phyloP scores from a whole-genome alignment of 2,329 filamentous ascomycete species.

The Aspergillus ustus region DNA sequence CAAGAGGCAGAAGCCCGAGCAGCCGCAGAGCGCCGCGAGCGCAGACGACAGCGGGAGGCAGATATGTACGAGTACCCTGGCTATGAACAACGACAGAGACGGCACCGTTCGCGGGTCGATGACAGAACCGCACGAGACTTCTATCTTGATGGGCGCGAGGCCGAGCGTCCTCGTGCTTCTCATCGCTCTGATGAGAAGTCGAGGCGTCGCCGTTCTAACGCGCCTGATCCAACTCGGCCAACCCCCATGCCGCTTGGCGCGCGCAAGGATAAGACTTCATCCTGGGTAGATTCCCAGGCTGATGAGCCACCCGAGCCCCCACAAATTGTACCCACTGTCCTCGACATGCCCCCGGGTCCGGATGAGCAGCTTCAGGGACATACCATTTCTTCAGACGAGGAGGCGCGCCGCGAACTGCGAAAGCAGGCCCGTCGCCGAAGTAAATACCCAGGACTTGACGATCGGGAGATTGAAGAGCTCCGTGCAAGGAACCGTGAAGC shows the following conservation, averaged over 20 bases:
- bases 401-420: constrained; percentile 43
- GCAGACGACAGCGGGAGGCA: constrained; percentile 42
- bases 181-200: constrained; percentile 37
- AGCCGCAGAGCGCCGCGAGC: constrained; percentile 47
- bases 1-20: constrained; percentile 59
- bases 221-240: constrained; percentile 28
- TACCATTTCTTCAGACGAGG: constrained; percentile 49
- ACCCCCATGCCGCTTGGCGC: constrained; percentile 41
- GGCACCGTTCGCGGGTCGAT: constrained; percentile 38
- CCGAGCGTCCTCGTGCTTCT: constrained; percentile 34
- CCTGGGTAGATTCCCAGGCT: constrained; percentile 54
- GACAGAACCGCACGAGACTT: constrained; percentile 33
- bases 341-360: constrained; percentile 45
- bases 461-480: constrained; percentile 46
- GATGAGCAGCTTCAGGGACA: constrained; percentile 35
- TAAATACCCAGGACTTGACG: constrained; percentile 44
- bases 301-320: constrained; percentile 54
- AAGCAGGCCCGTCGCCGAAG: constrained; percentile 45
- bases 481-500: constrained; percentile 39
- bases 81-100: constrained; percentile 35
- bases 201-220: constrained; percentile 42
- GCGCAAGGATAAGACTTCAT: constrained; percentile 54
- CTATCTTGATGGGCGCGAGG: constrained; percentile 32
- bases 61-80: constrained; percentile 32
- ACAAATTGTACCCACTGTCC: constrained; percentile 50